These are phyloP conservation scores for Torrubiella hemipterigena DNA, from an alignment of 2,329 filamentous ascomycete genomes.

Conservation along the genomic window DNA sequence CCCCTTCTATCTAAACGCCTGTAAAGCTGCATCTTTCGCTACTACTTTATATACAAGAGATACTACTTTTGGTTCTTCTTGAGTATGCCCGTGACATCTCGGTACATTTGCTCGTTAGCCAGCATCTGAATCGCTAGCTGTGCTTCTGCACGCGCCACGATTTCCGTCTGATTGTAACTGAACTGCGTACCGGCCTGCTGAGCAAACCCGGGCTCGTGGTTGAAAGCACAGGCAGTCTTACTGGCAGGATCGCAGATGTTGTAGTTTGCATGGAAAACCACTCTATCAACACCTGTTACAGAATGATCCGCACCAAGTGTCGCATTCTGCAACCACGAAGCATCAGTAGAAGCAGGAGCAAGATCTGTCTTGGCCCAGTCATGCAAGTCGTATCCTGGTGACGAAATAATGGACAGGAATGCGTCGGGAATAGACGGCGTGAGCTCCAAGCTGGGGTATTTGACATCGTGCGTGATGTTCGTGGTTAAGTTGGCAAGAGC, in stretches of 20 bases:
- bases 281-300: conserved; percentile 6
- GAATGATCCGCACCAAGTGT: conserved; percentile 5
- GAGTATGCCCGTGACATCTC: conserved; percentile 5
- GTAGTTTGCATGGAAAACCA: conserved; percentile 8
- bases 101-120: conserved; percentile 1
- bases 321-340: conserved; percentile 8
- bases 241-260: conserved; percentile 8
- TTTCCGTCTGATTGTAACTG: conserved; percentile 9
- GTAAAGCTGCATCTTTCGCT: too few species aligned
- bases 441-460: conserved; percentile 9
- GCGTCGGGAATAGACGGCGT: conserved; percentile 5
- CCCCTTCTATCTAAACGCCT: too few species aligned
- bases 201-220: conserved; percentile 9
- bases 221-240: conserved; percentile 6
- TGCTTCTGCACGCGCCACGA: conserved; percentile 7
- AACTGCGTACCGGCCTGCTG: conserved; percentile 5
- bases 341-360: conserved; percentile 8
- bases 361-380: conserved; percentile 6
- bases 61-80: too few species aligned
- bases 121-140: conserved; percentile 8
- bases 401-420: conserved; percentile 4
- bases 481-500: conserved; percentile 4
- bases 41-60: too few species aligned
- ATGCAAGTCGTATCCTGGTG: conserved; percentile 5
- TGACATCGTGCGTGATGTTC: conserved; percentile 7